Conservation (phyloP, 2,329 filamentous ascomycete genomes). For the Dothiorella sarmentorum region DNA sequence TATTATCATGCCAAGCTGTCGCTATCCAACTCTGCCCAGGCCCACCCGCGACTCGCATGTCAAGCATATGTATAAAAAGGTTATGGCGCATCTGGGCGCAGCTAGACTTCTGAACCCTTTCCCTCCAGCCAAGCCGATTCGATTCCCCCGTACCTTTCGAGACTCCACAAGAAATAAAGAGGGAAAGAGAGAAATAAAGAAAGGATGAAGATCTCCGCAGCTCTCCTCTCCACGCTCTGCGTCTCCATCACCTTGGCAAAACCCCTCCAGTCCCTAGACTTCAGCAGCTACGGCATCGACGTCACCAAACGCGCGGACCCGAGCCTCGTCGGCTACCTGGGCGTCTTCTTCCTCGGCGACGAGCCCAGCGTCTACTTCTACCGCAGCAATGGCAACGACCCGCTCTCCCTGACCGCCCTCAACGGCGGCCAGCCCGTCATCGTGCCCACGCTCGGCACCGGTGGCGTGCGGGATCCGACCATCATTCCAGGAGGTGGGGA, state of each 20-base stretch:
- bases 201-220: background rate
- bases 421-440: constrained; percentile 50
- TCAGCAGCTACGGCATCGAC: constrained; percentile 16
- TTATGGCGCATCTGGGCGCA: too few relatives aligned
- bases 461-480: constrained; percentile 52
- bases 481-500: constrained; percentile 47
- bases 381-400: constrained; percentile 52
- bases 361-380: constrained; percentile 55
- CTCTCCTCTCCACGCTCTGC: background rate
- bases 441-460: constrained; percentile 49
- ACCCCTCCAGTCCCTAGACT: constrained; percentile 16
- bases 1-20: background rate
- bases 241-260: background rate
- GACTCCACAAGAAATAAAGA: too few relatives aligned
- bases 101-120: background rate
- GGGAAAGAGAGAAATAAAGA: background rate
- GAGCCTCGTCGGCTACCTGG: constrained; percentile 50
- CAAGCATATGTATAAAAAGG: too few relatives aligned
- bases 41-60: too few relatives aligned
- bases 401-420: constrained; percentile 47
- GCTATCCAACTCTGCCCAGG: constrained; percentile 6
- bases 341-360: constrained; percentile 54
- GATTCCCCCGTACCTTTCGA: too few relatives aligned
- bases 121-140: background rate
- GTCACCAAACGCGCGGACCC: constrained; percentile 29